Base-by-base conservation (phyloP, 371 early-diverging fungal species). In the Mycotypha africana region DNA sequence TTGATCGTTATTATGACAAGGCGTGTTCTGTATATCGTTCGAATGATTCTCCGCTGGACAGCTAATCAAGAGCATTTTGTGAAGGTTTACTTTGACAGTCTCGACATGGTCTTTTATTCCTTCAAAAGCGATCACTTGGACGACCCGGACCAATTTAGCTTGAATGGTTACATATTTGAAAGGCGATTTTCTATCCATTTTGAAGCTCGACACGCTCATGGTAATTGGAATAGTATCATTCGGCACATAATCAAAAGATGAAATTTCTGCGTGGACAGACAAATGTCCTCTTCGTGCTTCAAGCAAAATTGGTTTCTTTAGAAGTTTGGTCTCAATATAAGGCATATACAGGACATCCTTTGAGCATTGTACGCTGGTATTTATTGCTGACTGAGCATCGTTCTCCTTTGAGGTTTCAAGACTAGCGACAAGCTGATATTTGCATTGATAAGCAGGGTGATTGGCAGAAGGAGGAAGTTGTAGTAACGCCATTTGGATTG, bases 401-500 rank as follows among this genome's bases (percentile, higher is more conserved):
- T n/a, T n/a, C n/a, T n/a, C n/a, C n/a, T n/a, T n/a, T n/a, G n/a
- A 17, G 1, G 47, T 47, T 10, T 56, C 59, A 6, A 46, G 32
- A 22, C 41, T 10, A 5, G 49, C 61, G 17, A 47, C 42, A 9
- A 57, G 17, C 16, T 51, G 51, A 39, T 46, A 57, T 8, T 14
- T 21, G 23, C 44, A 47, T 26, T 34, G 36, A 19, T 57, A 57
- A 12, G 15, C 10, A 9, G 23, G 10, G 8, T 45, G 35, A 8
- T 36, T 16, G 2, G 31, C 31, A 8, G 51, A 42, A 2, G 57
- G 51, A 23, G 57, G 57, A 12, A 51, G 51, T 21, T 57, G 51
- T 12, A 57, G 38, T 49, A 57, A 49, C 5, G 57, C 51, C 44
- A 57, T 50, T 32, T 57, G 57, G 35, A 57, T 30, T 5, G 38